Percentiles rank a stretch among this genome's conserved stretches.
phyloP scores from a whole-genome alignment of 2,329 filamentous ascomycete species.

The Clonostachys rosea region DNA sequence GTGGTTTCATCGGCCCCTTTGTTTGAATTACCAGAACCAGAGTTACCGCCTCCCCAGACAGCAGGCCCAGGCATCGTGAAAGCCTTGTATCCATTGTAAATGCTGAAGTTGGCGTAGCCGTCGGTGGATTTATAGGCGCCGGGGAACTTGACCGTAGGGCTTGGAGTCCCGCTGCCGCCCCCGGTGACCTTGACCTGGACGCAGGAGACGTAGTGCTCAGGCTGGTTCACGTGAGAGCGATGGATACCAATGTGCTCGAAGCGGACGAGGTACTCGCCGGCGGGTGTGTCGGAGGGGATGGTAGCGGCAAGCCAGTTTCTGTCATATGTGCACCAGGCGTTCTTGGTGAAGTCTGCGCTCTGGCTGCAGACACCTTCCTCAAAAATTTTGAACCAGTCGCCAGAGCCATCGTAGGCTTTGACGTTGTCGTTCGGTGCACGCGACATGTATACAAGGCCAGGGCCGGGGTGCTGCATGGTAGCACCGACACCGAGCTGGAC shows the following conservation, averaged over 20 bases:
- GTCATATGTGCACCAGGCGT: constrained; percentile 13
- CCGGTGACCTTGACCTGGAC: constrained; percentile 11
- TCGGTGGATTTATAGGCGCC: constrained; percentile 18
- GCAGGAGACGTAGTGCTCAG: constrained; percentile 12
- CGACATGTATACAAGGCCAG: constrained; percentile 15
- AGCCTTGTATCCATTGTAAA: constrained; percentile 10
- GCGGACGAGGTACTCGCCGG: constrained; percentile 28
- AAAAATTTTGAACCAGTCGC: constrained; percentile 17
- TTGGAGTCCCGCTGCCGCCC: constrained; percentile 9
- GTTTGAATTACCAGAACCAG: no score
- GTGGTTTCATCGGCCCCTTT: no score
- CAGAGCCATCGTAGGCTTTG: constrained; percentile 16
- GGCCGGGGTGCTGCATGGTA: constrained; percentile 13
- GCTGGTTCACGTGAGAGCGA: constrained; percentile 13
- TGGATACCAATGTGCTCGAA: constrained; percentile 23
- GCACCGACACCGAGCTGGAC: constrained; percentile 10
- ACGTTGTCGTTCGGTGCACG: constrained; percentile 15
- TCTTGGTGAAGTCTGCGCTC: constrained; percentile 9
- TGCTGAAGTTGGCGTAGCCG: constrained; percentile 11
- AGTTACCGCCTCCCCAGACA: constrained; percentile 5
- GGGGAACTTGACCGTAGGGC: constrained; percentile 18
- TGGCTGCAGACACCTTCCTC: constrained; percentile 12
- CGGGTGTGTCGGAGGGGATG: constrained; percentile 22
- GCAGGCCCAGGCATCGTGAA: constrained; percentile 12
- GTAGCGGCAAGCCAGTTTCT: constrained; percentile 19